Evolutionary conservation across 805 yeast species (phyloP), one percentile per base, ranked within the genome.

Genomic region (Candida piceae): DNA sequence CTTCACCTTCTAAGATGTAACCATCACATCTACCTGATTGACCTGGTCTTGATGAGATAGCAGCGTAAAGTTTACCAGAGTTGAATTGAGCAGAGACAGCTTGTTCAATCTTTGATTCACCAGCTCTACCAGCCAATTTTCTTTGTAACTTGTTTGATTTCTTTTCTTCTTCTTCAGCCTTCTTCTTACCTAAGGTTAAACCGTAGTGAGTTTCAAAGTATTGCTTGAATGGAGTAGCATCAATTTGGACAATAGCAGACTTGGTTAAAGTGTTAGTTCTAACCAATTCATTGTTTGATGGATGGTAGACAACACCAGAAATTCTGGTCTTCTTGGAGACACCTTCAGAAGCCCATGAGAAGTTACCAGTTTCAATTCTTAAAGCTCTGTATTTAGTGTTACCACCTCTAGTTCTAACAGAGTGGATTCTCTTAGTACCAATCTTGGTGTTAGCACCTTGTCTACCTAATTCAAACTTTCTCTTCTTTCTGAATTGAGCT

Each of bases 21-120:
- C 98, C 98, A 72, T 93, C 98, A 77, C 88, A 83, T 80, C 98
- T 94, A 75, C 98, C 98, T 58, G 95, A 84, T 82, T 93, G 98
- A 74, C 98, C 98, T 72, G 98, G 98, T 82, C 98, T 88, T 44
- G 98, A 93, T 57, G 98, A 88, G 69, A 93, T 87, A 71, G 78
- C 79, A 72, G 98, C 98, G 80, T 93, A 93, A 65, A 93, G 84
- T 77, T 90, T 89, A 80, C 98, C 98, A 61, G 97, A 88, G 72
- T 83, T 82, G 84, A 93, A 93, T 80, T 93, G 98, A 64, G 90
- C 67, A 67, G 87, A 90, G 60, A 93, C 90, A 63, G 96, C 81
- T 53, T 76, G 69, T 75, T 89, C 96, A 62, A 88, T 77, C 76
- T 80, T 77, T 60, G 97, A 80, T 52, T 74, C 67, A 52, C 78